Percentiles rank a stretch among this genome's conserved stretches.
These are phyloP conservation scores for Chamaenerion angustifolium DNA, from an alignment of 345 rosid genomes.

Conservation along the genomic window DNA sequence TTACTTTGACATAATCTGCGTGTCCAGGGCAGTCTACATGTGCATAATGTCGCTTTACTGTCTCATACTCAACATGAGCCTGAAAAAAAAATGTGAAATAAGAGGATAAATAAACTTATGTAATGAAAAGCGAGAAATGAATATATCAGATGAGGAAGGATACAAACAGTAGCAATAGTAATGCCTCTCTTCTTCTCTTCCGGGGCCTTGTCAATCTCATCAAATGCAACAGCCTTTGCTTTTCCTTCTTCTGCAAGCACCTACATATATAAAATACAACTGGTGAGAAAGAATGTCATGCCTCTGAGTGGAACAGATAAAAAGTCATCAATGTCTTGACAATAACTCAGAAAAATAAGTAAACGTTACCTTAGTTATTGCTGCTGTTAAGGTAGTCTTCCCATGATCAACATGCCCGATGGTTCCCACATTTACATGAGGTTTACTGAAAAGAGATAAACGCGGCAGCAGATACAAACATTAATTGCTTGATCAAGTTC, in stretches of 20 bases:
- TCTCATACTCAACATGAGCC: slow-evolving; percentile 94
- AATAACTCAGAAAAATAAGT: too few species aligned
- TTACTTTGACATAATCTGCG: slow-evolving; percentile 86
- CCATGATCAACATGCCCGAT: slow-evolving; percentile 97
- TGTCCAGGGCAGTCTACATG: slow-evolving; percentile 93
- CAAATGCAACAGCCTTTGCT: slow-evolving; percentile 94
- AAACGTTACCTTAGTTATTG: slow-evolving; percentile 37
- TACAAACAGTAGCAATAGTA: slow-evolving; percentile 78
- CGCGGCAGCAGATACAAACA: too few species aligned
- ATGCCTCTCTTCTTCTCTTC: slow-evolving; percentile 99
- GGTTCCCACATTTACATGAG: slow-evolving; percentile 82
- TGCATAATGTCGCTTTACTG: slow-evolving; percentile 80
- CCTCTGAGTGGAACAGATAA: slow-evolving; percentile 8
- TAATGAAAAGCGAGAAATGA: too few species aligned
- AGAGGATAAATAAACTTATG: neutral
- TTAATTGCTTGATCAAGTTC: too few species aligned
- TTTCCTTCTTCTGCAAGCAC: slow-evolving; percentile 96
- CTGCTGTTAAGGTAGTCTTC: slow-evolving; percentile 90
- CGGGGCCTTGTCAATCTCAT: slow-evolving; percentile 99
- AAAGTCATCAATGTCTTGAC: too few species aligned
- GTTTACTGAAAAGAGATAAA: slow-evolving; percentile 17
- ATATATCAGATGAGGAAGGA: neutral
- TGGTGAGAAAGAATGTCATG: slow-evolving; percentile 41
- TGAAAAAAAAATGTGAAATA: slow-evolving; percentile 29
- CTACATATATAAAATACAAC: slow-evolving; percentile 17